Evolutionary conservation across 2,329 filamentous ascomycete species (phyloP), one percentile per base, ranked within the genome.

Genomic region (Cryoendolithus antarcticus): DNA sequence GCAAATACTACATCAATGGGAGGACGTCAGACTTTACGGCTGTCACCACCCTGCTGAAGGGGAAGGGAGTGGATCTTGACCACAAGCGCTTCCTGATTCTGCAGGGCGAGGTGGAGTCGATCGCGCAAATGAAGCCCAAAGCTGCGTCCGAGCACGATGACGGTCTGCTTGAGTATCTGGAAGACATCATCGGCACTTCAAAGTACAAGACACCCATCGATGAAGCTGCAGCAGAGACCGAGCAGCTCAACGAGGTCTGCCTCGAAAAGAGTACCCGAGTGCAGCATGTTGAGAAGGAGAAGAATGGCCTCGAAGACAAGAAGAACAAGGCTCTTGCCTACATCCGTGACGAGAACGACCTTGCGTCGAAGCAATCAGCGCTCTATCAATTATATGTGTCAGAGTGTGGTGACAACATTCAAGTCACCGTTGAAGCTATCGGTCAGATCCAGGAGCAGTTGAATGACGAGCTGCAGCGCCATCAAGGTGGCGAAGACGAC

Each of bases 71-170:
- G 10, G 91, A 98, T 64, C 71, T 98, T 13, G 91, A 98, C 55
- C 91, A 98, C 66, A 98, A 98, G 65, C 84, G 91, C 44, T 98
- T 98, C 64, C 66, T 98, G 39, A 98, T 98, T 55, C 67, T 98
- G 8, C 91, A 98, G 61, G 91, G 91, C 55, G 91, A 98, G 60
- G 91, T 98, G 43, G 91, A 98, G 61, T 95, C 89, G 0, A 98
- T 98, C 57, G 89, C 91, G 5, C 91, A 96, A 62, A 98, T 98
- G 91, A 98, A 98, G 63, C 73, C 93, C 11, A 98, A 98, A 61
- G 91, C 93, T 3, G 80, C 74, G 32, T 89, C 85, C 51, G 91
- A 98, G 59, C 89, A 96, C 55, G 91, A 98, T 44, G 91, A 98
- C 54, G 91, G 91, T 9, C 73, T 98, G 3, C 71, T 98, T 11